phyloP scores from a whole-genome alignment of 2,329 filamentous ascomycete species.

The Grosmannia huntii region DNA sequence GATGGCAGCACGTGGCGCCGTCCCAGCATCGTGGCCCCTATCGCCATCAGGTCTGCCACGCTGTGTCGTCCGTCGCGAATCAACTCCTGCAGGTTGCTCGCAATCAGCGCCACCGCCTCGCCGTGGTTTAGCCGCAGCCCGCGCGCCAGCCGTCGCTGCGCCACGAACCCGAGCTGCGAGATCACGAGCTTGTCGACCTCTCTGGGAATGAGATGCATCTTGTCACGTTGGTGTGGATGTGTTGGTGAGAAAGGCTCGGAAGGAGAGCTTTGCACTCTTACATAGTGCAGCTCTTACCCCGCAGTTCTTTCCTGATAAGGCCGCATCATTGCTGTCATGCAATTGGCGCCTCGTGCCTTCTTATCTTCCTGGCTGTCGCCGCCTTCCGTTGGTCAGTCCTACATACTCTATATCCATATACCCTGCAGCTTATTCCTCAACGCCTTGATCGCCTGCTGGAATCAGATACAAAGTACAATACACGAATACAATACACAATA shows the following conservation, averaged over 20 bases:
- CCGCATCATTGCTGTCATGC: too few relatives aligned
- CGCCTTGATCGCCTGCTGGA: too few relatives aligned
- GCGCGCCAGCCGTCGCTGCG: constrained; percentile 75
- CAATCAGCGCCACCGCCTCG: constrained; percentile 74
- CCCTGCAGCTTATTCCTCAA: too few relatives aligned
- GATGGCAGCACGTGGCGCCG: constrained; percentile 81
- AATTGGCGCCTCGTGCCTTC: neutral
- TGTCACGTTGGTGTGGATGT: constrained; percentile 1
- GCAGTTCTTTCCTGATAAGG: too few relatives aligned
- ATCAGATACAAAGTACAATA: too few relatives aligned
- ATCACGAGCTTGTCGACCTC: constrained; percentile 86
- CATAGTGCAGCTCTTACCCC: too few relatives aligned
- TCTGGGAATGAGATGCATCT: constrained; percentile 24
- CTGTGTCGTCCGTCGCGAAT: constrained; percentile 92
- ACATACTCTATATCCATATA: too few relatives aligned
- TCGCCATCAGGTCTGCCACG: constrained; percentile 84
- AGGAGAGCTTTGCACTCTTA: too few relatives aligned
- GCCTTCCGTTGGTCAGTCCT: neutral
- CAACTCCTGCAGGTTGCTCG: constrained; percentile 84
- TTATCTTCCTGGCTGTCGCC: neutral
- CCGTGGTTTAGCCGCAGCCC: constrained; percentile 83
- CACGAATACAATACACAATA: too few relatives aligned
- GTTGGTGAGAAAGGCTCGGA: too few relatives aligned
- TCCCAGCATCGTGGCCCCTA: constrained; percentile 85
- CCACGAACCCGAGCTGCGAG: constrained; percentile 75